Conservation (phyloP, 2,329 filamentous ascomycete genomes). For the Chrysoporthe deuterocubensis region DNA sequence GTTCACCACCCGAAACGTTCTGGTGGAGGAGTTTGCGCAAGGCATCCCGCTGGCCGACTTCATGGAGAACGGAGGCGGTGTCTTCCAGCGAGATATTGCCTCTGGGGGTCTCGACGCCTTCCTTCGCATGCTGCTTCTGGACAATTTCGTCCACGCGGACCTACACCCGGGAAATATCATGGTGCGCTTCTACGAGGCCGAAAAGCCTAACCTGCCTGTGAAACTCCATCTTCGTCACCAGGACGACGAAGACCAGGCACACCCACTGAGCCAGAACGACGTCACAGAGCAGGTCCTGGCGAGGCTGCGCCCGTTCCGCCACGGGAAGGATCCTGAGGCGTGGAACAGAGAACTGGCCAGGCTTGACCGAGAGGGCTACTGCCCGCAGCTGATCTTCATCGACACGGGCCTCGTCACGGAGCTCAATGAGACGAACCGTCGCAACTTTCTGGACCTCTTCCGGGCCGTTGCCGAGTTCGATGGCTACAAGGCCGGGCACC, state of each 20-base stretch:
- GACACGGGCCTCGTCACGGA: slow-evolving; percentile 96
- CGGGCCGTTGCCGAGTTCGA: slow-evolving; percentile 95
- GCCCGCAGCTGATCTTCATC: slow-evolving; percentile 95
- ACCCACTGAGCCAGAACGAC: slow-evolving; percentile 48
- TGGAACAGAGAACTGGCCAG: slow-evolving; percentile 77
- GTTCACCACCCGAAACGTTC: slow-evolving; percentile 87
- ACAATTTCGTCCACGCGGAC: slow-evolving; percentile 97
- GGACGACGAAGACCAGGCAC: slow-evolving; percentile 50
- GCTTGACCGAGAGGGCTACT: slow-evolving; percentile 85
- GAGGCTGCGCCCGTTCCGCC: slow-evolving; percentile 74
- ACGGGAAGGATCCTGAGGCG: slow-evolving; percentile 62
- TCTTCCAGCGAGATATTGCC: slow-evolving; percentile 92
- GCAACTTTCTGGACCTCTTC: slow-evolving; percentile 95
- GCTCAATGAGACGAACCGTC: slow-evolving; percentile 82
- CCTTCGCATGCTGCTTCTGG: slow-evolving; percentile 91
- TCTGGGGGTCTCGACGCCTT: slow-evolving; percentile 96
- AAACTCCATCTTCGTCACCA: slow-evolving; percentile 33
- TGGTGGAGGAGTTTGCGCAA: slow-evolving; percentile 95
- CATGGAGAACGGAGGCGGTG: slow-evolving; percentile 85
- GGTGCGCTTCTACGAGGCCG: slow-evolving; percentile 94
- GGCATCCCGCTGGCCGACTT: slow-evolving; percentile 92
- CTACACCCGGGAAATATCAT: slow-evolving; percentile 98
- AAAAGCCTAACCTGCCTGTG: slow-evolving; percentile 68
- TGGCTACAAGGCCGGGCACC: slow-evolving; percentile 88
- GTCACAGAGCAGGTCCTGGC: slow-evolving; percentile 87